Conservation (phyloP, 2,329 filamentous ascomycete genomes). For the Neonectria coccinea region DNA sequence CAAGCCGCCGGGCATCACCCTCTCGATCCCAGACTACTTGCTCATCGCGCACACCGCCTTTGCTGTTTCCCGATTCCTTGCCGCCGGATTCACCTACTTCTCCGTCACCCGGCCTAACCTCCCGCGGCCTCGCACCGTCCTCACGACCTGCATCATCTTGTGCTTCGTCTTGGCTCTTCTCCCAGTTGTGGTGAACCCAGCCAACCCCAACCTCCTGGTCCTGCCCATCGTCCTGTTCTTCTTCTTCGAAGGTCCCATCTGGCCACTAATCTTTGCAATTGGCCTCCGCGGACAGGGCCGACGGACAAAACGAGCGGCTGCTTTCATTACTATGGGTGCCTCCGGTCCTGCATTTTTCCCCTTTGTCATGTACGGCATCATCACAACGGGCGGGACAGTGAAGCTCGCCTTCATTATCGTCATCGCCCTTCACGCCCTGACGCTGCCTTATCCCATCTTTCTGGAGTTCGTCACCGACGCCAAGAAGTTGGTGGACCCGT, state of each 20-base stretch:
- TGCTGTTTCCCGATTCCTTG: constrained; percentile 77
- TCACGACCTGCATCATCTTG: constrained; percentile 70
- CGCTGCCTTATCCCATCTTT: constrained; percentile 62
- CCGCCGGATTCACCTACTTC: constrained; percentile 72
- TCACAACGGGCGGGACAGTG: constrained; percentile 69
- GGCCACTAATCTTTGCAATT: constrained; percentile 84
- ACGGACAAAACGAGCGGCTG: constrained; percentile 83
- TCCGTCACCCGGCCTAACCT: constrained; percentile 60
- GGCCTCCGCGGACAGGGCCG: constrained; percentile 83
- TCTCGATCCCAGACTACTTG: constrained; percentile 73
- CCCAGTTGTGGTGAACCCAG: constrained; percentile 58
- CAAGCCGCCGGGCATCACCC: constrained; percentile 58
- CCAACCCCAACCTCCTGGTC: constrained; percentile 61
- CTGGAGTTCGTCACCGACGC: constrained; percentile 61
- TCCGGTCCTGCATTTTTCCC: constrained; percentile 80
- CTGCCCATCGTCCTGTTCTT: constrained; percentile 77
- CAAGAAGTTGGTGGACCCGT: constrained; percentile 56
- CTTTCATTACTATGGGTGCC: constrained; percentile 81
- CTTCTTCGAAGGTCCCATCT: constrained; percentile 86
- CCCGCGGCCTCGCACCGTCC: constrained; percentile 76
- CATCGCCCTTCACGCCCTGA: constrained; percentile 61
- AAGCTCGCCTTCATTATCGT: constrained; percentile 75
- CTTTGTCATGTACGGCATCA: constrained; percentile 77
- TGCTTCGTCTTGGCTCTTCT: constrained; percentile 69
- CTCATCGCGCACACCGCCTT: constrained; percentile 80